Conservation (phyloP, 75 land plant species). For the Selaginella tamariscina region DNA sequence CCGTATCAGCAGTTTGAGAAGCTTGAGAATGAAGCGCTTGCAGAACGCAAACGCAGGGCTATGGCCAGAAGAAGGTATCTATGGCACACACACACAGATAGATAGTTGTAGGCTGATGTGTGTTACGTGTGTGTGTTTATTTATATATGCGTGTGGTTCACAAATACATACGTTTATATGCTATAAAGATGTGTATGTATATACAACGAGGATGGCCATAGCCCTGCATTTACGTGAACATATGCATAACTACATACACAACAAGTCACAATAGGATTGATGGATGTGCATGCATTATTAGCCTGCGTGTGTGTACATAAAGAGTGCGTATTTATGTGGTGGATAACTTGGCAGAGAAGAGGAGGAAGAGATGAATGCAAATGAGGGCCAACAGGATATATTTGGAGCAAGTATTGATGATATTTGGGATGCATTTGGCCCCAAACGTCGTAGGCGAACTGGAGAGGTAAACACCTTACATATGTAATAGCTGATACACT, state of each 20-base stretch:
- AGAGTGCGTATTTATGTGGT: neutral
- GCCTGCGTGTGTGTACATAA: no score
- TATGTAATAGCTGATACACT: no score
- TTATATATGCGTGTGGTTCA: neutral
- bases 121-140: neutral
- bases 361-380: slow-evolving; percentile 22
- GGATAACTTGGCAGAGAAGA: slow-evolving; percentile 5
- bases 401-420: slow-evolving; percentile 52
- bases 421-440: slow-evolving; percentile 47
- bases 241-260: no score
- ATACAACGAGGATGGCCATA: no score
- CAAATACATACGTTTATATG: no score
- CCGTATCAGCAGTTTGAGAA: slow-evolving; percentile 55
- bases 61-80: slow-evolving; percentile 14
- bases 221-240: no score
- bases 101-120: slow-evolving; percentile 14
- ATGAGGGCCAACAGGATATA: slow-evolving; percentile 32
- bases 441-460: slow-evolving; percentile 30
- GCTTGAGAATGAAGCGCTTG: slow-evolving; percentile 64
- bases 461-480: slow-evolving; percentile 23
- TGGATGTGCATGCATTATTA: neutral
- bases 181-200: no score
- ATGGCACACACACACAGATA: neutral
- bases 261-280: no score
- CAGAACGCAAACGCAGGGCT: slow-evolving; percentile 58